phyloP scores from a whole-genome alignment of 352 stramenopile genomes.

The Phytophthora europaea region DNA sequence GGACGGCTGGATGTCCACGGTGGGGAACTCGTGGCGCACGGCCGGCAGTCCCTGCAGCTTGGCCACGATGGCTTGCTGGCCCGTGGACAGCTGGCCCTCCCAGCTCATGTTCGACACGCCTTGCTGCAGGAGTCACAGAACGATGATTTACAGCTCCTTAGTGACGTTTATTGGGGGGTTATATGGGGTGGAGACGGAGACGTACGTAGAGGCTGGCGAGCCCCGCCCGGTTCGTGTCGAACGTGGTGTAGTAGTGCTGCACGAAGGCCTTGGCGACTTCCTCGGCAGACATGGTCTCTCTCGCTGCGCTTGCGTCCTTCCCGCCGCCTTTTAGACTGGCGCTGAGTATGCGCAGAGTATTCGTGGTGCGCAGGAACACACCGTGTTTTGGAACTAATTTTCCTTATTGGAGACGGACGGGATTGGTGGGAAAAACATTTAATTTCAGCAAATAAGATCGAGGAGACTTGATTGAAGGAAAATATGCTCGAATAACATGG shows the following conservation, averaged over 20 bases:
- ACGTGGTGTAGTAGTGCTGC: slow-evolving; percentile 90
- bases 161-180: not conserved
- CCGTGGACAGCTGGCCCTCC: slow-evolving; percentile 73
- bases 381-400: not conserved
- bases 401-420: not conserved
- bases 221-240: slow-evolving; percentile 82
- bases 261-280: slow-evolving; percentile 89
- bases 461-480: slow-evolving; percentile 27
- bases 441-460: slow-evolving; percentile 15
- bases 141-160: not conserved
- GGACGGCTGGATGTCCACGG: slow-evolving; percentile 95
- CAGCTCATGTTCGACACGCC: slow-evolving; percentile 82
- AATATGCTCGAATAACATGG: slow-evolving; percentile 23
- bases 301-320: slow-evolving; percentile 15
- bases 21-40: slow-evolving; percentile 87
- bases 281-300: slow-evolving; percentile 79
- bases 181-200: slow-evolving; percentile 4
- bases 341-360: slow-evolving; percentile 18
- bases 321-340: slow-evolving; percentile 34
- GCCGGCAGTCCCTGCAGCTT: slow-evolving; percentile 86
- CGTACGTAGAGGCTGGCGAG: slow-evolving; percentile 86
- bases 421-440: slow-evolving; percentile 39
- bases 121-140: slow-evolving; percentile 49
- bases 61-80: slow-evolving; percentile 89
- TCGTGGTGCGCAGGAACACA: slow-evolving; percentile 9